phyloP scores from a whole-genome alignment of 106 monocot genomes.

The Dendrobium chrysotoxum region DNA sequence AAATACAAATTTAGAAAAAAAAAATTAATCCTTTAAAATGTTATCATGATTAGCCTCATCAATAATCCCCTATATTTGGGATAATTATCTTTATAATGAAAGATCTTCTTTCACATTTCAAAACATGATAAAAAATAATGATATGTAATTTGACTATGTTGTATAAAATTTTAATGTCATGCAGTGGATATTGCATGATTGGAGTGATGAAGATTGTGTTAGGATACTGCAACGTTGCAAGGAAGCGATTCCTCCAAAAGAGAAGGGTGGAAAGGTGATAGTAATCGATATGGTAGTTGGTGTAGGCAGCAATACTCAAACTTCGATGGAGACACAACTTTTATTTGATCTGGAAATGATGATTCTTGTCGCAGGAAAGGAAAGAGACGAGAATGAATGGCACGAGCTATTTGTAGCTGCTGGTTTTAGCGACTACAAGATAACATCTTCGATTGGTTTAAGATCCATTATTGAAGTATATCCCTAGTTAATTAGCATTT shows the following conservation, averaged over 20 bases:
- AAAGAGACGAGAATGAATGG: constrained; percentile 22
- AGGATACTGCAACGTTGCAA: constrained; percentile 15
- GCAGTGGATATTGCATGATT: constrained; percentile 18
- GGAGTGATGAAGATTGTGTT: constrained; percentile 19
- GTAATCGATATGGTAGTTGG: constrained; percentile 12
- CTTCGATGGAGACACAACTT: neutral
- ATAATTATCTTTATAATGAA: too few relatives aligned
- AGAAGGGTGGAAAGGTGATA: constrained; percentile 16
- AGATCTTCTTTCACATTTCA: too few relatives aligned
- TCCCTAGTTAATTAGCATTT: neutral
- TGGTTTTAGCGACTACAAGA: constrained; percentile 15
- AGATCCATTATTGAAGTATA: constrained; percentile 19
- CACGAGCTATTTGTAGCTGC: constrained; percentile 5
- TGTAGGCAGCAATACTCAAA: neutral
- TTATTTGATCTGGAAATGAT: constrained; percentile 8
- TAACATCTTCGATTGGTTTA: constrained; percentile 3
- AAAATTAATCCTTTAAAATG: neutral
- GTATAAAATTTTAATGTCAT: neutral
- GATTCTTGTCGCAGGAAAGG: constrained; percentile 13
- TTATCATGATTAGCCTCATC: neutral
- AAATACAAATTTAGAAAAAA: neutral
- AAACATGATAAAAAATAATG: too few relatives aligned
- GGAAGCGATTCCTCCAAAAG: constrained; percentile 9
- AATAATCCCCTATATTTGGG: too few relatives aligned
- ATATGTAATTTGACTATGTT: neutral